phyloP scores from a whole-genome alignment of 139 green algal species.

The Tetraselmis chui region DNA sequence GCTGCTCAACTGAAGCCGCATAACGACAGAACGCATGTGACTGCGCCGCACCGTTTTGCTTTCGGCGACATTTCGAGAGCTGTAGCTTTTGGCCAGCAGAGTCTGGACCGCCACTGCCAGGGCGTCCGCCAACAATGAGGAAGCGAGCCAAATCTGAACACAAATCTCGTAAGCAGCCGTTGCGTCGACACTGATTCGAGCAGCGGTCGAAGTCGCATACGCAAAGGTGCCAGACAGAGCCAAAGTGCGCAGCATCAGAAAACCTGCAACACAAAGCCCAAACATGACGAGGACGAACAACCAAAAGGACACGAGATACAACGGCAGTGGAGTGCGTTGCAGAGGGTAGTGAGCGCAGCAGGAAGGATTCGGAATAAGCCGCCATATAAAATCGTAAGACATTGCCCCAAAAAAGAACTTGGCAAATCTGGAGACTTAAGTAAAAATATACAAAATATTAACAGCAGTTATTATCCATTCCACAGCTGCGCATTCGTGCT shows the following conservation, averaged over 20 bases:
- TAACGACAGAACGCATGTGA: too few species aligned
- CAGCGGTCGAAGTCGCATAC: conserved; percentile 46
- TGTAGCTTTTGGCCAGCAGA: conserved; percentile 50
- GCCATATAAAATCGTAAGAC: too few species aligned
- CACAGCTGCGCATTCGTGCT: not conserved
- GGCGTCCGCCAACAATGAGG: conserved; percentile 59
- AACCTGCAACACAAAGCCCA: conserved; percentile 24
- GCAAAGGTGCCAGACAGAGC: conserved; percentile 51
- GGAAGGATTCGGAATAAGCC: too few species aligned
- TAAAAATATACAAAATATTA: too few species aligned
- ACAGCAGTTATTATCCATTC: too few species aligned
- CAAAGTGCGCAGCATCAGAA: conserved; percentile 60
- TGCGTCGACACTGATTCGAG: conserved; percentile 30
- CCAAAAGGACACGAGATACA: too few species aligned
- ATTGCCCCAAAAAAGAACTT: not conserved
- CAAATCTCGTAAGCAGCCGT: conserved; percentile 60
- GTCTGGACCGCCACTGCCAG: conserved; percentile 74
- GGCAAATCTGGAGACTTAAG: too few species aligned
- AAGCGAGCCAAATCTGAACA: conserved; percentile 71
- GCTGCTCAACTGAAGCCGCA: too few species aligned
- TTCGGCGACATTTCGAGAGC: conserved; percentile 7
- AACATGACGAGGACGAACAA: too few species aligned
- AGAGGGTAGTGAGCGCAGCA: too few species aligned
- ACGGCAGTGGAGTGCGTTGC: too few species aligned
- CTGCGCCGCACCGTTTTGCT: too few species aligned